Evolutionary conservation across 306 rosid genomes (phyloP), one percentile per base, ranked within the genome.

Genomic region (Fragaria vesca): DNA sequence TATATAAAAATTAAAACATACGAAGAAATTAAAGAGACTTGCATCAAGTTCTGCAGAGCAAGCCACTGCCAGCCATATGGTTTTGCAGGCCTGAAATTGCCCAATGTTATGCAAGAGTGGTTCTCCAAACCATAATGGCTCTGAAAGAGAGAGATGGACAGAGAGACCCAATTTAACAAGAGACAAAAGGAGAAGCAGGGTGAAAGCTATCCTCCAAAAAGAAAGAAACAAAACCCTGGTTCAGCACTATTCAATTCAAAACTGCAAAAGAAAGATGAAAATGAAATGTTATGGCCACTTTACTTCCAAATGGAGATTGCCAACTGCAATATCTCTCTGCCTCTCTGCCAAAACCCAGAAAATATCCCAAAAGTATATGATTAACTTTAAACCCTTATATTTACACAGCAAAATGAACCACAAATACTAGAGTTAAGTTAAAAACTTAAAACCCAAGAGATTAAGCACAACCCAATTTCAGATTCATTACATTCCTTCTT

Each of bases 11-110:
- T 60, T 38, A 58, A 36, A 12, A 13, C 2, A 66, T 40, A 46
- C 76, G 42, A 24, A 57, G 66, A 60, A 7, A 43, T 61, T 11
- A 40, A 17, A 46, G 6, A 48, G 15, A 48, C 52, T 48, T 13
- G 52, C 52, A 70, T 34, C 12, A 72, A 77, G 20, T 80, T 88
- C 81, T 85, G 88, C 82, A 87, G 83, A 90, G 60, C 76, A 84
- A 90, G 46, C 12, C 46, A 43, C 9, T 40, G 81, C 47, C 74
- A 74, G 71, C 12, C 4, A 52, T 58, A n/a, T 10, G 71, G 34
- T 54, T 52, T 2, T 66, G 76, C 87, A 74, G 76, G 88, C 79
- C 85, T 79, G 10, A 5, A 5, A 70, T 79, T 69, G 70, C 10
- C 7, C 43, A 11, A 2, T 13, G 67, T 4, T 28, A 34, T 65